Percentiles rank a stretch among this genome's conserved stretches.
phyloP scores from a whole-genome alignment of 129 eudicot genomes.

The Flaveria bidentis region DNA sequence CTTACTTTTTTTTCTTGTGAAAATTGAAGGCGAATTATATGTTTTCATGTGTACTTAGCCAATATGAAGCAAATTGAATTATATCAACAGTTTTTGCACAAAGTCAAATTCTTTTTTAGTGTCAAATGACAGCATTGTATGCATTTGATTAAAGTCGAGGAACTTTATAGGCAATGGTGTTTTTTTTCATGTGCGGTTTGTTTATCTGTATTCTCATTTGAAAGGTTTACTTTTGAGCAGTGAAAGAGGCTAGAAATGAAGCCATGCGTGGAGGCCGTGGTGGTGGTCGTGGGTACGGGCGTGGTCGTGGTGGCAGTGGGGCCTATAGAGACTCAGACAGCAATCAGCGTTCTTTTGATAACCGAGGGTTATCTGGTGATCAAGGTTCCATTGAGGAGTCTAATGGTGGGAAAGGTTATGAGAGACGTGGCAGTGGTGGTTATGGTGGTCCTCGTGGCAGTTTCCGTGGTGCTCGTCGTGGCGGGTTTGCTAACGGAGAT shows the following conservation, averaged over 20 bases:
- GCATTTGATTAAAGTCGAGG: background rate
- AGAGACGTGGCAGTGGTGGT: conserved; percentile 56
- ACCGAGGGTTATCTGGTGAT: conserved; percentile 51
- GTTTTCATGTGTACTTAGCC: background rate
- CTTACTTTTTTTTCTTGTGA: too few relatives aligned
- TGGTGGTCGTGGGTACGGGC: conserved; percentile 64
- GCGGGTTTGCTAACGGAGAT: conserved; percentile 67
- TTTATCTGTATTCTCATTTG: background rate
- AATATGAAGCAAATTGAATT: background rate
- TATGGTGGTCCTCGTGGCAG: conserved; percentile 47
- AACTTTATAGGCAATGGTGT: background rate
- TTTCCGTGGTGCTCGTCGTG: conserved; percentile 74
- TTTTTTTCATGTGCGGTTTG: background rate
- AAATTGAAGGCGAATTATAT: background rate
- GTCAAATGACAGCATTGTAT: background rate
- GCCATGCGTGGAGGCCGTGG: conserved; percentile 77
- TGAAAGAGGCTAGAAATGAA: conserved; percentile 81
- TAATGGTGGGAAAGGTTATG: conserved; percentile 52
- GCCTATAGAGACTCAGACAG: conserved; percentile 50
- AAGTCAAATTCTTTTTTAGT: background rate
- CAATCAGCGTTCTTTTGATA: conserved; percentile 55
- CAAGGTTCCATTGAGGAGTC: conserved; percentile 53
- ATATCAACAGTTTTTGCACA: background rate
- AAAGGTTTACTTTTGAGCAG: conserved; percentile 38
- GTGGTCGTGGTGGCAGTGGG: conserved; percentile 66